Conservation (phyloP, 345 rosid species). For the Erucastrum elatum region DNA sequence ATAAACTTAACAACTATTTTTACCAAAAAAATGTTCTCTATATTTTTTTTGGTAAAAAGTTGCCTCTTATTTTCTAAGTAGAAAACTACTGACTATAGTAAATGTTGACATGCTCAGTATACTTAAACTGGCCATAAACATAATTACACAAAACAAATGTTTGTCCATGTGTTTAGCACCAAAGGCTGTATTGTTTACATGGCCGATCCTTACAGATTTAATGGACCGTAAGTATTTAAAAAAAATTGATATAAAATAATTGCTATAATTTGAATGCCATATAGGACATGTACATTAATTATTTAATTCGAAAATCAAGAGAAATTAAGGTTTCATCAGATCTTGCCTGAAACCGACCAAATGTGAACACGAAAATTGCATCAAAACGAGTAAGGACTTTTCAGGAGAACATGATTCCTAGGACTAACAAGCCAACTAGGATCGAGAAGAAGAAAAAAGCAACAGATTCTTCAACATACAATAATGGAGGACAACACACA, state of each 20-base stretch:
- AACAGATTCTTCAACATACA: constrained; percentile 3
- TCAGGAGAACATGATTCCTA: not conserved
- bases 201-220: not conserved
- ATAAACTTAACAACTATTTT: not conserved
- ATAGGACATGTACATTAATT: not conserved
- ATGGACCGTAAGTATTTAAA: not conserved
- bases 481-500: constrained; percentile 4
- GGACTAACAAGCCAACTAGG: not conserved
- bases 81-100: not conserved
- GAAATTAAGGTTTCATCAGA: not conserved
- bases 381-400: not conserved
- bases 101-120: not conserved
- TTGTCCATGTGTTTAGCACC: not conserved
- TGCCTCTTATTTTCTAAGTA: not conserved
- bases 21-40: no score
- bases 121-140: not conserved
- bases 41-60: no score
- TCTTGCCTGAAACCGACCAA: not conserved
- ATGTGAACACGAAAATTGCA: not conserved
- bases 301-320: not conserved
- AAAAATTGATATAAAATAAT: not conserved
- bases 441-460: not conserved
- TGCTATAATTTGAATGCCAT: not conserved
- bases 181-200: not conserved
- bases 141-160: not conserved